Evolutionary conservation across 2,329 filamentous ascomycete genomes (phyloP), one percentile per base, ranked within the genome.

Genomic region (Alternaria triticina): DNA sequence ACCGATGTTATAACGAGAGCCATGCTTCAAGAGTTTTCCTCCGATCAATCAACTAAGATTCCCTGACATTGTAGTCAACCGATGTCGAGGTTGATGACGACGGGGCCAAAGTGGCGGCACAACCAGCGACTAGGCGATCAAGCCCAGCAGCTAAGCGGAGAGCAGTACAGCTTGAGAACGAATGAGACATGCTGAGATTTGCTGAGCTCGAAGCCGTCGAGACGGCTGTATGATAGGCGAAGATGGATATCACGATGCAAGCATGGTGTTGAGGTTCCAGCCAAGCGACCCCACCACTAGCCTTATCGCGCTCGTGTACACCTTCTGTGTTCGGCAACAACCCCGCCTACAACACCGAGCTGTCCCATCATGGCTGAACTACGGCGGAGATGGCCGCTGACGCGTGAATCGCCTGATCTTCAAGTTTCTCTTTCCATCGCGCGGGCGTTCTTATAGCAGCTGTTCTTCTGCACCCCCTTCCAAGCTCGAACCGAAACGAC

Each of bases 251-350:
- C 36, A 25, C 45, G 57, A 59, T 54, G 12, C 28, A 20, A 1
- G 12, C 25, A 9, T 64, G 61, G 61, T 64, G 65, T 64, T 70
- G 65, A 66, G 57, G 11, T 45, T 50, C 22, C 45, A 44, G 58
- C 66, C 66, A 65, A 64, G 57, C 47, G 54, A 62, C 64, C 69
- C 68, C 64, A 65, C 64, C 58, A 63, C 64, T 66, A 68, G 68
- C 63, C 61, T 70, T 73, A 72, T 71, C 68, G 62, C 51, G 17
- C 50, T 70, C 73, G 71, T 72, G 54, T 75, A 64, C 66, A 75
- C 72, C 73, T 76, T 71, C 73, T 71, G 28, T 59, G 57, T 67
- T 51, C 17, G 67, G 69, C 61, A 60, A 28, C 51, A 57, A 50
- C 66, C 67, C 67, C 67, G 62, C 66, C 57, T 46, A 33, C 64